phyloP scores from a whole-genome alignment of 1,284 basidiomycete genomes.

The Sporisorium iseilematis-ciliati region DNA sequence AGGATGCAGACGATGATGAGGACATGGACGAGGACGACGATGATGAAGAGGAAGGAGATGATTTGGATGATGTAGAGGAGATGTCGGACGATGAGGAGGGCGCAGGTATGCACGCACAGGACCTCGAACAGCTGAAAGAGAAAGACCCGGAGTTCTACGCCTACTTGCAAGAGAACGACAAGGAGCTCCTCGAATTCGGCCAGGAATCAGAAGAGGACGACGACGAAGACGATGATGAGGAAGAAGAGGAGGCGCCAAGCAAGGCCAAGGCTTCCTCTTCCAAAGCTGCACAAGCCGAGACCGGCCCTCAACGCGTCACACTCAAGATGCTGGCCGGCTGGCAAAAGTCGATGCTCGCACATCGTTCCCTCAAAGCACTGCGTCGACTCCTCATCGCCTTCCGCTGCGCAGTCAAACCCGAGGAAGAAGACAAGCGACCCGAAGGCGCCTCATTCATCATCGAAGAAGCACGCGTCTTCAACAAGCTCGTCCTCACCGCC shows the following conservation, averaged over 20 bases:
- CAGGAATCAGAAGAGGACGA: slow-evolving; percentile 70
- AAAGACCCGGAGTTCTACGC: slow-evolving; percentile 99
- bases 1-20: slow-evolving; percentile 44
- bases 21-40: slow-evolving; percentile 57
- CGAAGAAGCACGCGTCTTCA: slow-evolving; percentile 74
- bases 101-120: slow-evolving; percentile 75
- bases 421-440: slow-evolving; percentile 48
- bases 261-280: slow-evolving; percentile 29
- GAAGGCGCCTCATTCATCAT: slow-evolving; percentile 58
- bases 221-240: slow-evolving; percentile 58
- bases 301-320: slow-evolving; percentile 74
- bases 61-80: slow-evolving; percentile 60
- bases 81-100: slow-evolving; percentile 60
- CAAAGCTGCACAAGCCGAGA: slow-evolving; percentile 28
- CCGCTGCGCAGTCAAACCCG: slow-evolving; percentile 65
- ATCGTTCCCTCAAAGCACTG: slow-evolving; percentile 86
- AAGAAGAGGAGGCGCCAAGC: slow-evolving; percentile 31
- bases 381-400: slow-evolving; percentile 78
- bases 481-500: slow-evolving; percentile 88
- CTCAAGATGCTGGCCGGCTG: slow-evolving; percentile 81
- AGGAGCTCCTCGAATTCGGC: slow-evolving; percentile 84
- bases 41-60: slow-evolving; percentile 42
- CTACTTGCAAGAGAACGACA: slow-evolving; percentile 95
- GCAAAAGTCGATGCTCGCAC: slow-evolving; percentile 91
- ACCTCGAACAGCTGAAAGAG: slow-evolving; percentile 90